phyloP scores from a whole-genome alignment of 2,329 filamentous ascomycete species.

The Cladorrhinum sp. region DNA sequence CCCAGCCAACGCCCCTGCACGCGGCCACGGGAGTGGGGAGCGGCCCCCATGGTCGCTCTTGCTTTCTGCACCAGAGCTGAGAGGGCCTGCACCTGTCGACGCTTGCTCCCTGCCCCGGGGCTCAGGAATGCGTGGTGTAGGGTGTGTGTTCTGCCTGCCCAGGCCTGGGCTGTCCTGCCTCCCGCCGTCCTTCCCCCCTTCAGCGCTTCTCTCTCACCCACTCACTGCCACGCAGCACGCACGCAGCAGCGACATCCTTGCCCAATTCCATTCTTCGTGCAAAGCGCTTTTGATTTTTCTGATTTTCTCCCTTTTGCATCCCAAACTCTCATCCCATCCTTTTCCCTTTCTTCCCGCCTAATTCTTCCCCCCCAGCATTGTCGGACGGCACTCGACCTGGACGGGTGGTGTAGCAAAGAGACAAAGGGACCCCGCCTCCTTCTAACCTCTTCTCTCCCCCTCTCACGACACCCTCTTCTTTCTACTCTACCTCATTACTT shows the following conservation, averaged over 20 bases:
- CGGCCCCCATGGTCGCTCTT: slow-evolving; percentile 17
- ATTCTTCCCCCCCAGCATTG: slow-evolving; percentile 5
- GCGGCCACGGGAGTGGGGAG: slow-evolving; percentile 19
- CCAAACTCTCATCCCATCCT: slow-evolving; percentile 8
- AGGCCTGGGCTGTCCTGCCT: slow-evolving; percentile 9
- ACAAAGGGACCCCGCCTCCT: slow-evolving; percentile 21
- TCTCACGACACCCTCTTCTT: slow-evolving; percentile 1
- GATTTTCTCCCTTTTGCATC: slow-evolving; percentile 5
- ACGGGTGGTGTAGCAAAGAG: slow-evolving; percentile 5
- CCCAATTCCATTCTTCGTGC: not conserved
- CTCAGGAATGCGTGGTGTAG: not conserved
- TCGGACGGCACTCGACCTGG: slow-evolving; percentile 7
- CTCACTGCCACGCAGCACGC: slow-evolving; percentile 2
- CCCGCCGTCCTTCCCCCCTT: slow-evolving; percentile 14
- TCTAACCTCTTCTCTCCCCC: slow-evolving; percentile 4
- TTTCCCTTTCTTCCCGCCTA: not conserved
- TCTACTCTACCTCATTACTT: slow-evolving; percentile 15
- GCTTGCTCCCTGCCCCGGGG: slow-evolving; percentile 1
- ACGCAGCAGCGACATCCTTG: not conserved
- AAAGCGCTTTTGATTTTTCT: not conserved
- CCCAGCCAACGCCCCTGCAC: slow-evolving; percentile 22
- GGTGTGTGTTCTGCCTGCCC: slow-evolving; percentile 10
- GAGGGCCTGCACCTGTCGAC: not conserved
- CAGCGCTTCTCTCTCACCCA: not conserved
- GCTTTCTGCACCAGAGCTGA: slow-evolving; percentile 9